Evolutionary conservation across 441 rosid genomes (phyloP).

Genomic region (Syzygium malaccense): DNA sequence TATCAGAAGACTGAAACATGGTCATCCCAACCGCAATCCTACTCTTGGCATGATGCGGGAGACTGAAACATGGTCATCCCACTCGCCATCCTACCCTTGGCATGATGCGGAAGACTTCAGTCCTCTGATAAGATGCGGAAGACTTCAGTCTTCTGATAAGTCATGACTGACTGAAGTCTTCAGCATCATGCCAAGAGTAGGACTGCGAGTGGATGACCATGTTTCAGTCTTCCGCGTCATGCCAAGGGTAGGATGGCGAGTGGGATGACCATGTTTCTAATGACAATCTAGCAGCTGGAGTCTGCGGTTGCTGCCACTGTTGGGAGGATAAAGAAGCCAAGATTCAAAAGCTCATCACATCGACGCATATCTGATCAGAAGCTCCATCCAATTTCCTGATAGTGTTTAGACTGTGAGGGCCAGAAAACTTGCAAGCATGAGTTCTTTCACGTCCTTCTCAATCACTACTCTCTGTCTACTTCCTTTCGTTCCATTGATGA

Average conservation of each 20-base stretch:
- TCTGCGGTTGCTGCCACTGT: not conserved
- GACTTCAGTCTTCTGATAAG: not conserved
- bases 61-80: not conserved
- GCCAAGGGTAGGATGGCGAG: not conserved
- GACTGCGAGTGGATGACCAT: no score
- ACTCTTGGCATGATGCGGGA: not conserved
- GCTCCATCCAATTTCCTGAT: not conserved
- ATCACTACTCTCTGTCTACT: not conserved
- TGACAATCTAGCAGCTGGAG: not conserved
- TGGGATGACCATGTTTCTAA: not conserved
- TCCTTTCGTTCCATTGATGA: not conserved
- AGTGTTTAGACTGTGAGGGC: not conserved
- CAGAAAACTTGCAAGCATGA: not conserved
- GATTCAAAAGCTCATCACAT: not conserved
- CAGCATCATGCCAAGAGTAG: no score
- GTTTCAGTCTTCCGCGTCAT: not conserved
- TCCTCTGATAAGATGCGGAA: no score
- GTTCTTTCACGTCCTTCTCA: not conserved
- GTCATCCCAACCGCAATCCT: not conserved
- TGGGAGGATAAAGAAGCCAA: not conserved
- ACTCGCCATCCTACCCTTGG: no score
- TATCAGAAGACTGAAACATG: not conserved
- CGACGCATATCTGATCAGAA: not conserved
- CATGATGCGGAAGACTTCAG: no score
- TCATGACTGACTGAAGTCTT: no score